Evolutionary conservation across 176 grass and related monocot species (phyloP).

Genomic region (Hsuehochloa calcarea): DNA sequence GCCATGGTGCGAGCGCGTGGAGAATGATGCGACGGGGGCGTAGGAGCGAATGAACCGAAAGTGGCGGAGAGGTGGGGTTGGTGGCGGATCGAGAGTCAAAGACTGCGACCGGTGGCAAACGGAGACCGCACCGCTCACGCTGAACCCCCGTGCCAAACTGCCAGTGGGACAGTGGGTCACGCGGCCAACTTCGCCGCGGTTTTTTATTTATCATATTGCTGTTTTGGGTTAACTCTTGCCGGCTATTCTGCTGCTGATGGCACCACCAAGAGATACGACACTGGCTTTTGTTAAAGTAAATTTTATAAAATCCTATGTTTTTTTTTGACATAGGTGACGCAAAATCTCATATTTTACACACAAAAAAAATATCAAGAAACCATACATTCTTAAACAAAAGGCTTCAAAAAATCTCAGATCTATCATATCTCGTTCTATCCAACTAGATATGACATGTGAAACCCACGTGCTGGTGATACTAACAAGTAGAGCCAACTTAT

Average conservation of each 20-base stretch:
- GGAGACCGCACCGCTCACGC: too few relatives aligned
- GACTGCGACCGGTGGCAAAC: too few relatives aligned
- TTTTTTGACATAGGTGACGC: too few relatives aligned
- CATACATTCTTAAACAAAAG: too few relatives aligned
- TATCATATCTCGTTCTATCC: too few relatives aligned
- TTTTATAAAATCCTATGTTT: too few relatives aligned
- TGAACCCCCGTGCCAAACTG: not conserved
- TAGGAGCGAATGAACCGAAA: constrained; percentile 34
- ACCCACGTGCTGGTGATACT: too few relatives aligned
- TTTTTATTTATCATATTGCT: not conserved
- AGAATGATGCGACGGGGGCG: not conserved
- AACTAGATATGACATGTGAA: too few relatives aligned
- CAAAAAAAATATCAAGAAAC: too few relatives aligned
- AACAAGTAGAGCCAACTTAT: too few relatives aligned
- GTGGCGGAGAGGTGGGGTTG: constrained; percentile 25
- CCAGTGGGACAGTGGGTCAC: not conserved
- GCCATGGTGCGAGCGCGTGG: not conserved
- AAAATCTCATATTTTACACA: too few relatives aligned
- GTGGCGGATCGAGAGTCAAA: not conserved
- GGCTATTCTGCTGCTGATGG: not conserved
- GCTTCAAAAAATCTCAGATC: too few relatives aligned
- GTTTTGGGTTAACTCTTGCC: not conserved
- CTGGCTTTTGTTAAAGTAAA: not conserved
- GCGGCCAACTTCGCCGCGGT: not conserved
- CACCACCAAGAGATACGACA: not conserved